A percentile compares a stretch with the other conserved stretches of the same genome.
Conservation (phyloP, 2,329 filamentous ascomycete genomes). For the Monosporascus sp. region DNA sequence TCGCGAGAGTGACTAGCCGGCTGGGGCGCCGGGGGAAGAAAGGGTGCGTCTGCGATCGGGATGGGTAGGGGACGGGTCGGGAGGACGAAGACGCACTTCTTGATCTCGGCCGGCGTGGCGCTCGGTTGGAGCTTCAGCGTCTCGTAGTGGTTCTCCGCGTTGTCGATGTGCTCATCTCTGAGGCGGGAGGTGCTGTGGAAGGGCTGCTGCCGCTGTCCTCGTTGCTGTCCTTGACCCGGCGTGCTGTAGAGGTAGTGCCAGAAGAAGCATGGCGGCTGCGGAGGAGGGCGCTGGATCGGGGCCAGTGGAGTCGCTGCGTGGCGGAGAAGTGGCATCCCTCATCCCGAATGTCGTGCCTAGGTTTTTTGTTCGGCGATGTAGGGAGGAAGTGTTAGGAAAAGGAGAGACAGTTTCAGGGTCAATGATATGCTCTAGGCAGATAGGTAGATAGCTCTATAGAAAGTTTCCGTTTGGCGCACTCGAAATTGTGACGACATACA, state of each 20-base stretch:
- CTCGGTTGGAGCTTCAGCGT: constrained; percentile 65
- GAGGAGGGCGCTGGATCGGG: constrained; percentile 14
- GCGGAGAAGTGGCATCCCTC: constrained; percentile 56
- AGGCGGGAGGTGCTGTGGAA: constrained; percentile 41
- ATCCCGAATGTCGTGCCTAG: constrained; percentile 36
- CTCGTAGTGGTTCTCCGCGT: constrained; percentile 68
- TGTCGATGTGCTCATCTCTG: constrained; percentile 29
- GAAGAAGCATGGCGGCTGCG: constrained; percentile 11
- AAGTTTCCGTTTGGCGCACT: too few species aligned
- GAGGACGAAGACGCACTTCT: constrained; percentile 54
- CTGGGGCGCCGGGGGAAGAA: not conserved
- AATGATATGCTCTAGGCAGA: too few species aligned
- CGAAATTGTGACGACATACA: too few species aligned
- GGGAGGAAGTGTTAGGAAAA: too few species aligned
- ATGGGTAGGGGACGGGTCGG: too few species aligned
- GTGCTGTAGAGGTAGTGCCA: constrained; percentile 1
- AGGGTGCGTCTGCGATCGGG: not conserved
- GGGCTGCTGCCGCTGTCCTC: constrained; percentile 3
- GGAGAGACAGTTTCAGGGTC: too few species aligned
- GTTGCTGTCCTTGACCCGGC: not conserved
- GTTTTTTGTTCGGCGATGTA: too few species aligned
- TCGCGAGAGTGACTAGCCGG: not conserved
- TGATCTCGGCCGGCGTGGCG: constrained; percentile 73
- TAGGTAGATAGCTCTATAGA: too few species aligned
- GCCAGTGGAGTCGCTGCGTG: constrained; percentile 18